Conservation (phyloP, 805 yeast genomes). For the Starmerella scarabaei region DNA sequence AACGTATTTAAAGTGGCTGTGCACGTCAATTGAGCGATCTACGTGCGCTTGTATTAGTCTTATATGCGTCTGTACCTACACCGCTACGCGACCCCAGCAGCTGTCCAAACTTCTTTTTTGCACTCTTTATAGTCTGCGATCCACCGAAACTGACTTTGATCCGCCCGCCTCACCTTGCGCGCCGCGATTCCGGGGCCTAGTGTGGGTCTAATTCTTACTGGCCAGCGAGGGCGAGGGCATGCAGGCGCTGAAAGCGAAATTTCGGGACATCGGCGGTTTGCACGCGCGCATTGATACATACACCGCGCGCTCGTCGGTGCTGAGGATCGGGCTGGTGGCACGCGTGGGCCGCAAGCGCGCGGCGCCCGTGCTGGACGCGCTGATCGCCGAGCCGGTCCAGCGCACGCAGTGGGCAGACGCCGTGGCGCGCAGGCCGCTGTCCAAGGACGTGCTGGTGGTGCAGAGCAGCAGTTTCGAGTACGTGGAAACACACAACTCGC, state of each 20-base stretch:
- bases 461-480: constrained; percentile 23
- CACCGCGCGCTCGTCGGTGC: constrained; percentile 15
- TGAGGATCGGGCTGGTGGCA: constrained; percentile 25
- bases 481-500: constrained; percentile 26
- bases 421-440: constrained; percentile 21
- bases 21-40: too few relatives aligned
- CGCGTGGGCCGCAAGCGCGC: constrained; percentile 18
- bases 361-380: constrained; percentile 22
- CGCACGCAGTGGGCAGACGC: constrained; percentile 25
- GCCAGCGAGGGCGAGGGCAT: too few relatives aligned
- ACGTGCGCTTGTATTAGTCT: too few relatives aligned
- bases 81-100: too few relatives aligned
- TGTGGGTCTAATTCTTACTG: too few relatives aligned
- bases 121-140: too few relatives aligned
- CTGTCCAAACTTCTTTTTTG: too few relatives aligned
- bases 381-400: constrained; percentile 28
- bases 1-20: too few relatives aligned
- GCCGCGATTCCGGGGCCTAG: too few relatives aligned
- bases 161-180: too few relatives aligned
- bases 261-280: constrained; percentile 22
- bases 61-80: too few relatives aligned
- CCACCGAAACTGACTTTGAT: too few relatives aligned
- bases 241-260: constrained; percentile 19
- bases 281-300: constrained; percentile 22
- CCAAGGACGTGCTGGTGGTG: constrained; percentile 26